phyloP scores from a whole-genome alignment of 2,329 filamentous ascomycete species.

The Diaporthe citri region DNA sequence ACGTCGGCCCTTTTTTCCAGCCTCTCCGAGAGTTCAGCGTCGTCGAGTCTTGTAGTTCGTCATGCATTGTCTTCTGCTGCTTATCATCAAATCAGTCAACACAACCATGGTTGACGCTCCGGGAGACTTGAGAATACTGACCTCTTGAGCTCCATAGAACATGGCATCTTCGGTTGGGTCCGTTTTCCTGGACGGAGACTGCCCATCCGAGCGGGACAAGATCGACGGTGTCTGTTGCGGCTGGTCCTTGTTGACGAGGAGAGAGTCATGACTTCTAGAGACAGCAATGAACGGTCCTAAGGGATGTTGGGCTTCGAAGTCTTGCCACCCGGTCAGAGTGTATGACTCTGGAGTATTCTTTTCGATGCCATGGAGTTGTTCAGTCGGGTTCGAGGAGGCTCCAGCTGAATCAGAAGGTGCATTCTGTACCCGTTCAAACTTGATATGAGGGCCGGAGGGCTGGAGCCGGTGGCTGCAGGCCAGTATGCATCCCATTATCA shows the following conservation, averaged over 20 bases:
- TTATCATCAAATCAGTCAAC: background rate
- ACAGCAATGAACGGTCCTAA: background rate
- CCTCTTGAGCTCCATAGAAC: background rate
- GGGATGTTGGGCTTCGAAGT: background rate
- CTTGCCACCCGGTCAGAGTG: background rate
- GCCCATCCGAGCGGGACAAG: no score
- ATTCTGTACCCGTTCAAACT: no score
- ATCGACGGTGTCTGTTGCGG: background rate
- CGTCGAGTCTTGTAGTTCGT: background rate
- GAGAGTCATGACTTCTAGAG: background rate
- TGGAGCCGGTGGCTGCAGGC: background rate
- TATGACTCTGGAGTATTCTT: no score
- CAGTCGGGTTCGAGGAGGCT: background rate
- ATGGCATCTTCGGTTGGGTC: no score
- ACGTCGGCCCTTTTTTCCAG: background rate
- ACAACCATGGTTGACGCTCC: fast-evolving
- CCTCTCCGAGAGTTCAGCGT: background rate
- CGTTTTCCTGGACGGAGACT: background rate
- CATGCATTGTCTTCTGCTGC: background rate
- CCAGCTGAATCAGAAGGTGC: no score
- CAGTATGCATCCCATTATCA: background rate
- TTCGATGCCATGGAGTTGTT: background rate
- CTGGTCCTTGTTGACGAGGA: background rate
- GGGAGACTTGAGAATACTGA: background rate
- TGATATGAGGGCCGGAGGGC: no score